Conservation (phyloP, 768 basidiomycete genomes). For the Boletus subcaerulescens region DNA sequence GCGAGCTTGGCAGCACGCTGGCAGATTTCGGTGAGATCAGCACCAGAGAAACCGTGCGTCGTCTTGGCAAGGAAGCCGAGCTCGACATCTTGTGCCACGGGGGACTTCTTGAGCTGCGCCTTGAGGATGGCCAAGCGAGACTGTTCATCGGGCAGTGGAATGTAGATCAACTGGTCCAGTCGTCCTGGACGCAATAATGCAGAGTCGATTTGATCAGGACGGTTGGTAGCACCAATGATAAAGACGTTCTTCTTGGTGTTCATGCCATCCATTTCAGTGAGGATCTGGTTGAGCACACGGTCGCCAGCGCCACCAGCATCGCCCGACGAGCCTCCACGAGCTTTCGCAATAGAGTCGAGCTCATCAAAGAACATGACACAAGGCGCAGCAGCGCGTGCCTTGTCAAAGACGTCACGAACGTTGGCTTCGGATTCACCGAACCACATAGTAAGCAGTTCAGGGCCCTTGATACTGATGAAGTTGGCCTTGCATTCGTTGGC, state of each 20-base stretch:
- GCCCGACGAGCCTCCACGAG: constrained; percentile 79
- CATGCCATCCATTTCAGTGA: constrained; percentile 99
- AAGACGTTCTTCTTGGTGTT: constrained; percentile 99
- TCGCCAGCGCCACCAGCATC: constrained; percentile 97
- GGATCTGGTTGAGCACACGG: constrained; percentile 94
- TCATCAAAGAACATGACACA: constrained; percentile 99
- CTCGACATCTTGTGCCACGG: constrained; percentile 79
- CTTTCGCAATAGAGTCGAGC: constrained; percentile 97
- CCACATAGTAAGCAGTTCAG: constrained; percentile 99
- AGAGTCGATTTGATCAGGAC: constrained; percentile 93
- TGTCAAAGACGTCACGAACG: constrained; percentile 99
- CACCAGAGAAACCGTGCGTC: constrained; percentile 98
- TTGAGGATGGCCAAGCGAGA: constrained; percentile 90
- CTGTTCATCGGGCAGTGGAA: constrained; percentile 93
- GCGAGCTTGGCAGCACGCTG: constrained; percentile 97
- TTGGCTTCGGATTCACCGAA: constrained; percentile 99
- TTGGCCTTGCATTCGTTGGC: constrained; percentile 99
- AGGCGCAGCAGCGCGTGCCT: constrained; percentile 97
- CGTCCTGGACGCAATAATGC: constrained; percentile 95
- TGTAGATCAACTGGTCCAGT: constrained; percentile 99
- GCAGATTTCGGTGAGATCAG: constrained; percentile 99
- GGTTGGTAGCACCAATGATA: constrained; percentile 95
- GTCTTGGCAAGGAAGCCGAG: constrained; percentile 83
- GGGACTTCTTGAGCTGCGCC: constrained; percentile 90
- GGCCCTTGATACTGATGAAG: constrained; percentile 99